Base-by-base conservation (phyloP, 371 early-diverging fungal genomes). In the Blakeslea trispora region DNA sequence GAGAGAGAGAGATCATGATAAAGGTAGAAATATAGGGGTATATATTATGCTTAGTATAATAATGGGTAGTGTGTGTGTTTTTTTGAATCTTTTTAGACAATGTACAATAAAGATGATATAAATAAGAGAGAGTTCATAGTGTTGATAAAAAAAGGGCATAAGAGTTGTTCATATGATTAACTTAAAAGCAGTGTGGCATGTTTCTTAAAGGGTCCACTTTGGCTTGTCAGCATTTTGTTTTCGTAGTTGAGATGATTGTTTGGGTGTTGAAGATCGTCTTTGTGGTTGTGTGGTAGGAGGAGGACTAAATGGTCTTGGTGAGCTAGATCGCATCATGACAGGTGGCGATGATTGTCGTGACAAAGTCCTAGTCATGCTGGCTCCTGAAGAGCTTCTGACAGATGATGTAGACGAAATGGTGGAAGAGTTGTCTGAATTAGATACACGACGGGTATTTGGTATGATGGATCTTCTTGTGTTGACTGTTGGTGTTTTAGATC, bases 341-440 rank as follows among this genome's bases (percentile, higher is more conserved):
- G 66, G 62, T 31, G 66, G 66, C 1, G 66, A 61, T 31, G 66
- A 66, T 50, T 57, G 55, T 22, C 66, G 57, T 21, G 66, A 66
- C 19, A 50, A 11, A 19, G 34, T 57, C 23, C 57, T 24, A 7
- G 56, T 28, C 61, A 66, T 61, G 21, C 59, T 46, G 15, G 49
- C 46, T n/a, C 56, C 32, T 9, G 57, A 34, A 21, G 59, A 50
- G 22, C 52, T 51, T 58, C 34, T 28, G 11, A 34, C 41, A 34
- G 53, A 40, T 21, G 21, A 37, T 13, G 37, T 37, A 14, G 37
- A 28, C 7, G 28, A 37, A 2, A 37, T 37, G 11, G 37, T 24
- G 11, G 44, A 21, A 6, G 37, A 43, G 11, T 44, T 53, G 21
- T 64, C 64, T 19, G 64, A 64, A 7, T 4, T 37, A 37, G 37